Percentiles rank a stretch among this genome's conserved stretches.
These are phyloP conservation scores for Chloropicon primus DNA, from an alignment of 139 green algal species.

Conservation along the genomic window DNA sequence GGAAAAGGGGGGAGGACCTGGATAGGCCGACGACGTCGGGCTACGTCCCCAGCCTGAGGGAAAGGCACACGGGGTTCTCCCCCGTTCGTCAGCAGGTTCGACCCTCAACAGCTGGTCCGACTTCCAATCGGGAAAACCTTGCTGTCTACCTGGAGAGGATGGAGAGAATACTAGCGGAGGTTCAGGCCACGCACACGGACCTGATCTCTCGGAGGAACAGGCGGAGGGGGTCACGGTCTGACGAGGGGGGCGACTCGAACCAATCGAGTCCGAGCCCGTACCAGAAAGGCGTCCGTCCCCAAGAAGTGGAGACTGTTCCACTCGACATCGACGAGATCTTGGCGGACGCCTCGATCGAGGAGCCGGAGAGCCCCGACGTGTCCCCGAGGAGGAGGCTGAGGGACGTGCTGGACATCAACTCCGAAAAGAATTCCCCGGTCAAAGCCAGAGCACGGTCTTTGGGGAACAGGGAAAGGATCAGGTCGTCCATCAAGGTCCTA, in stretches of 20 bases:
- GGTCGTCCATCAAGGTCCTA: neutral
- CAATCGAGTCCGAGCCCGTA: neutral
- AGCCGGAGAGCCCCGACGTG: neutral
- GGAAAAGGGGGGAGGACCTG: neutral
- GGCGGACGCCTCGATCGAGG: neutral
- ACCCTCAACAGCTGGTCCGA: neutral
- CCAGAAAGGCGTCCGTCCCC: neutral
- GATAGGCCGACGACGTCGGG: neutral
- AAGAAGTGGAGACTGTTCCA: neutral
- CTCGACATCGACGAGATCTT: neutral
- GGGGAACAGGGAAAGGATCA: neutral
- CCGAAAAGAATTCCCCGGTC: no score
- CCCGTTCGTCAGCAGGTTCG: neutral
- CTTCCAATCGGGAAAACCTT: neutral
- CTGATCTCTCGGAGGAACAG: neutral
- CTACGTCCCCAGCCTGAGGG: neutral
- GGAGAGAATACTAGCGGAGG: neutral
- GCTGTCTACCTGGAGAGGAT: neutral
- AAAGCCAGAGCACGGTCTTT: no score
- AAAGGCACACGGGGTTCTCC: neutral
- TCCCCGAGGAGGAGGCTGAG: neutral
- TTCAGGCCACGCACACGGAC: neutral
- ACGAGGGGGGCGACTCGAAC: no score
- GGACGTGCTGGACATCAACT: neutral
- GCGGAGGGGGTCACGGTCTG: neutral